Percentiles rank a stretch among this genome's conserved stretches.
Evolutionary conservation across 805 yeast genomes (phyloP).

Genomic region (Hanseniaspora pseudoguilliermondii): DNA sequence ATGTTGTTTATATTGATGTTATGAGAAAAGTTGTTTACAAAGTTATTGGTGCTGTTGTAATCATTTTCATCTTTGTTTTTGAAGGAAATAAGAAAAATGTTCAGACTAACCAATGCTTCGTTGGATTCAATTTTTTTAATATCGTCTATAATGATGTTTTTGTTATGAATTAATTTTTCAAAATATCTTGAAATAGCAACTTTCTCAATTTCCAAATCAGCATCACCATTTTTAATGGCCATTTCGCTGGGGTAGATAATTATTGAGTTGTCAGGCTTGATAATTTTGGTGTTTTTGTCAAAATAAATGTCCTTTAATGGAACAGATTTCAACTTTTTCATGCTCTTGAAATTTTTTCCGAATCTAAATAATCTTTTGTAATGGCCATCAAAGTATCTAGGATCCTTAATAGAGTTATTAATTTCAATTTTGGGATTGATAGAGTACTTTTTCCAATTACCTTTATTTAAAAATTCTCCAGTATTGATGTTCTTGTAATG

Average conservation of each 20-base stretch:
- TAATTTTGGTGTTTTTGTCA: not conserved
- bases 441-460: not conserved
- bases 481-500: conserved; percentile 2
- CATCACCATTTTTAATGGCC: not conserved
- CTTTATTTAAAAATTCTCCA: not conserved
- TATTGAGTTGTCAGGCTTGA: not conserved
- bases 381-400: conserved; percentile 1
- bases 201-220: not conserved
- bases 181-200: not conserved
- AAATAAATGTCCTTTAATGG: not conserved
- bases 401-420: not conserved
- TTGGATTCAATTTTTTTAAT: not conserved
- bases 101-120: conserved; percentile 4
- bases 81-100: not conserved
- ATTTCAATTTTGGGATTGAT: not conserved
- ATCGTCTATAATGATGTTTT: not conserved
- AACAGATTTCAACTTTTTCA: not conserved
- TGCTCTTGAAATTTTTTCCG: conserved; percentile 1
- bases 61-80: not conserved
- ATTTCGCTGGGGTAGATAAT: not conserved
- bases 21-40: not conserved
- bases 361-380: not conserved
- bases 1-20: not conserved
- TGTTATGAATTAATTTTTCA: not conserved
- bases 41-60: not conserved